These are phyloP conservation scores for Fusarium redolens DNA, from an alignment of 2,329 filamentous ascomycete species.

Conservation along the genomic window DNA sequence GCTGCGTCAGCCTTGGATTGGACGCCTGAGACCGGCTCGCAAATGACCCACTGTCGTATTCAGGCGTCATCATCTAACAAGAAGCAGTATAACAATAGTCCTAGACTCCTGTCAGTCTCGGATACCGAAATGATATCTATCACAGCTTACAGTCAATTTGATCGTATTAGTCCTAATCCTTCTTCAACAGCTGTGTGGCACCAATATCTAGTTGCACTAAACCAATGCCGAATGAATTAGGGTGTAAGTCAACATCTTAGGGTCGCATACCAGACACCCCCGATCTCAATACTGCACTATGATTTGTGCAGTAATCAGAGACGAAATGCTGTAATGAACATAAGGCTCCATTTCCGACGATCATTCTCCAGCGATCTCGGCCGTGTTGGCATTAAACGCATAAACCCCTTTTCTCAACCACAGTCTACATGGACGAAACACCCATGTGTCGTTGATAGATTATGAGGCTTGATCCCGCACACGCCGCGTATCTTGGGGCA, in stretches of 20 bases:
- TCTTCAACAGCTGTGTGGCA: background rate
- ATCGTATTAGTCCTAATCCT: background rate
- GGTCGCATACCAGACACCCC: constrained; percentile 33
- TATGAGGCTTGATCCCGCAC: constrained; percentile 24
- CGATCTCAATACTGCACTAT: constrained; percentile 13
- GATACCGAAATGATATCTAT: background rate
- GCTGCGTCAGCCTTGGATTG: constrained; percentile 36
- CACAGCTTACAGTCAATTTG: background rate
- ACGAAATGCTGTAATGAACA: constrained; percentile 35
- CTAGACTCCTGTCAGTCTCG: background rate
- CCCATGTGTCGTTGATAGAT: constrained; percentile 29
- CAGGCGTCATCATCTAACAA: constrained; percentile 25
- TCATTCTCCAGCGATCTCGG: constrained; percentile 16
- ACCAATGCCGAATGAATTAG: background rate
- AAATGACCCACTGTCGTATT: constrained; percentile 30
- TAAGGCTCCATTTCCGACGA: constrained; percentile 31
- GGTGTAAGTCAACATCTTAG: background rate
- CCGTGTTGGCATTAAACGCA: constrained; percentile 16
- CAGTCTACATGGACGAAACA: constrained; percentile 25
- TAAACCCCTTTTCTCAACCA: constrained; percentile 36
- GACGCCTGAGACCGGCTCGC: constrained; percentile 12
- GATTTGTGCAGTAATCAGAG: constrained; percentile 32
- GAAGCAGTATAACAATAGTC: background rate
- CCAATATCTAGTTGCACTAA: background rate
- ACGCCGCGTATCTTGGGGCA: constrained; percentile 31